These are phyloP conservation scores for Heterobasidion occidentale DNA, from an alignment of 1,284 basidiomycete genomes.

Conservation along the genomic window DNA sequence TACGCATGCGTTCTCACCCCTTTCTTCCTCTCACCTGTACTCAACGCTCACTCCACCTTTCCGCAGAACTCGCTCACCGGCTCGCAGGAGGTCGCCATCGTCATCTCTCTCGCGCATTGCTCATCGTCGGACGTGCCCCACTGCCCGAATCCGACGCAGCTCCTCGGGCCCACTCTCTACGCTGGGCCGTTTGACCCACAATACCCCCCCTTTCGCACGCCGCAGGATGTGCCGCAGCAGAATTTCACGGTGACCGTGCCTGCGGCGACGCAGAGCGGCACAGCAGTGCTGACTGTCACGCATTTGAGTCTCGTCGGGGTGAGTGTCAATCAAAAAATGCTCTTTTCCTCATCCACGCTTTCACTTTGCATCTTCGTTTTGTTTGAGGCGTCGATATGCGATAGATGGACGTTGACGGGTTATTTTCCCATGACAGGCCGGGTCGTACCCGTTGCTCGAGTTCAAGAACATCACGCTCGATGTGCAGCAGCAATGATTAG, in stretches of 20 bases:
- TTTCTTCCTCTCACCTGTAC: neutral
- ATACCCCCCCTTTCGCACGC: conserved; percentile 16
- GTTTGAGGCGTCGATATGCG: neutral
- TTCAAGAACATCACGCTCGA: conserved; percentile 2
- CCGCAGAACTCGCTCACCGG: conserved; percentile 28
- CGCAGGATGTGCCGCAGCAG: conserved; percentile 28
- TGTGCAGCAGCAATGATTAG: neutral
- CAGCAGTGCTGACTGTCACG: conserved; percentile 31
- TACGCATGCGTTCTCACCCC: conserved; percentile 18
- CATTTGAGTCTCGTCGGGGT: conserved; percentile 41
- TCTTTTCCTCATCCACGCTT: neutral
- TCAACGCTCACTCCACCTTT: neutral
- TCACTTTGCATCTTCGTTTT: neutral
- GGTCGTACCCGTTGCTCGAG: conserved; percentile 4
- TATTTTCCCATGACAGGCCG: neutral
- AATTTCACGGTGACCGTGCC: conserved; percentile 44
- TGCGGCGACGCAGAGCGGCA: conserved; percentile 14
- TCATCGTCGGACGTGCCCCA: conserved; percentile 11
- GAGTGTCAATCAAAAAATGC: neutral
- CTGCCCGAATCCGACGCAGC: too few relatives aligned
- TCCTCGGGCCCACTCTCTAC: conserved; percentile 26
- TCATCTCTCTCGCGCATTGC: conserved; percentile 31
- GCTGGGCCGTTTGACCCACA: conserved; percentile 34
- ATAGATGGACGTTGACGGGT: neutral
- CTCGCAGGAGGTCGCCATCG: conserved; percentile 34